Percentiles rank a stretch among this genome's conserved stretches.
Conservation (phyloP, 1,284 basidiomycete species). For the Leccinum huronense region DNA sequence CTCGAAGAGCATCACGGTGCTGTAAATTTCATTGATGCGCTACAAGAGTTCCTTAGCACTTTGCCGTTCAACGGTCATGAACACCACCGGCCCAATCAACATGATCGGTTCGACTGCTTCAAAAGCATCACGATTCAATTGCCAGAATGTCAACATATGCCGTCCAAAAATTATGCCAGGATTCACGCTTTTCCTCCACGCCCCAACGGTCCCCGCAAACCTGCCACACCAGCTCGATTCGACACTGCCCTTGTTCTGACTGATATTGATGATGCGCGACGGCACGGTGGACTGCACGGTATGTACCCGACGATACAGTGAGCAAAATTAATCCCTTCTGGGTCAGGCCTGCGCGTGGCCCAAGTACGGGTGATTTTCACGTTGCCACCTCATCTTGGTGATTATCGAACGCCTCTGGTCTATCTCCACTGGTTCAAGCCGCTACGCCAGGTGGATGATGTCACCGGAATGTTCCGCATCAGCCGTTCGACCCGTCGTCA, state of each 20-base stretch:
- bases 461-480: slow-evolving; percentile 7
- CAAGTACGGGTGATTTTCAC: slow-evolving; percentile 15
- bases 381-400: slow-evolving; percentile 8
- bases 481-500: neutral
- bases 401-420: neutral
- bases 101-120: slow-evolving; percentile 7
- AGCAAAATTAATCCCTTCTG: neutral
- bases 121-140: neutral
- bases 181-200: neutral
- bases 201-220: neutral
- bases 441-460: neutral
- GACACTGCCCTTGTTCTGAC: neutral
- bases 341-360: slow-evolving; percentile 9
- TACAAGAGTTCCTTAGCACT: neutral
- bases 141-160: neutral
- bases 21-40: neutral
- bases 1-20: slow-evolving; percentile 2
- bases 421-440: slow-evolving; percentile 18
- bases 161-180: neutral
- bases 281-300: slow-evolving; percentile 8
- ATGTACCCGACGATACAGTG: neutral
- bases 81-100: neutral
- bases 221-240: neutral
- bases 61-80: neutral
- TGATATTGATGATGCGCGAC: neutral